Evolutionary conservation across 495 filamentous ascomycete genomes (phyloP), one percentile per base, ranked within the genome.

Genomic region (Chlorociboria aeruginascens): DNA sequence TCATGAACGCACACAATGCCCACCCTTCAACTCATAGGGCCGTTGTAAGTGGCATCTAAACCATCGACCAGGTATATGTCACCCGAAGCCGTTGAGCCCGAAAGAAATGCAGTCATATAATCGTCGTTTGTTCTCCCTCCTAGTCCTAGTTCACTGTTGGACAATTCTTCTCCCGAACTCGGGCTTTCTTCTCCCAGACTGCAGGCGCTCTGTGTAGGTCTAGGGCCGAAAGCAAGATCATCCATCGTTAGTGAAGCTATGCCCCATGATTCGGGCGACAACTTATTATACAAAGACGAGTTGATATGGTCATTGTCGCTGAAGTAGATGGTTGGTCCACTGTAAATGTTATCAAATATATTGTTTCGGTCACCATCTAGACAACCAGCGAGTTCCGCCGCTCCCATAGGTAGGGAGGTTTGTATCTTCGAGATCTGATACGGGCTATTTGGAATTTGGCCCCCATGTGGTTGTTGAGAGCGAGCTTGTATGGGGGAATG

Each of bases 301-400:
- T 59, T 37, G 20, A 25, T 4, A 25, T 25, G 20, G 20, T 25
- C 4, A 7, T 61, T 69, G 12, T 70, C 69, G 16, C 64, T 54
- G 16, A 71, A 32, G 8, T 61, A 61, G 4, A 72, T 39, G 11
- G 76, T 71, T 38, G 76, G 77, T 3, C 83, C 83, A 40, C 84
- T 86, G 56, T 89, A 89, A 45, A 90, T 87, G 8, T 82, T 79
- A 52, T 85, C 85, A 70, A 88, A 92, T 8, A 90, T 78, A 58
- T 86, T 89, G 12, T 80, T 78, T 56, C 77, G 77, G 4, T 82
- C 85, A 32, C 78, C 78, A 50, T 92, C 87, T 65, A 94, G 78
- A 32, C 78, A 79, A 35, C 81, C 79, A 13, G 89, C 68, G 1
- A 92, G 72, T 10, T 78, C 74, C 59, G 89, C 86, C 87, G 86